Evolutionary conservation across 2,329 filamentous ascomycete genomes (phyloP), one percentile per base, ranked within the genome.

Genomic region (Trichophyton schoenleinii): DNA sequence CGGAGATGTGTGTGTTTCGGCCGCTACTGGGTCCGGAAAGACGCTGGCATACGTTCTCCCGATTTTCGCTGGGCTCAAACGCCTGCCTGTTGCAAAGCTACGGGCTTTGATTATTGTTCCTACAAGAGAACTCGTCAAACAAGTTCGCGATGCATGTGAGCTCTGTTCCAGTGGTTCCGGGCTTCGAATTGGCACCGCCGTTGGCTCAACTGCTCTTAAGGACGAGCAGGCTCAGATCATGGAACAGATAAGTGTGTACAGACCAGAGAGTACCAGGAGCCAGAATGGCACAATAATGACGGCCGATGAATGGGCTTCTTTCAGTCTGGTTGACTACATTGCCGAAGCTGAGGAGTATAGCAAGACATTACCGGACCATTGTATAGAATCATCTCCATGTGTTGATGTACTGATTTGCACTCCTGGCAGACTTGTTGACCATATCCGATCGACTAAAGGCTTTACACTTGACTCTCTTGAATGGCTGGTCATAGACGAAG

Each of bases 21-120:
- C 95, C 0, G 88, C 92, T 0, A 99, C 94, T 0, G 94, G 94
- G 7, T 97, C 94, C 0, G 94, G 94, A 61, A 99, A 99, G 72
- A 99, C 94, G 0, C 74, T 99, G 15, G 88, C 92, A 0, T 99
- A 99, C 69, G 83, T 92, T 0, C 77, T 99, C 2, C 94, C 94
- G 0, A 84, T 99, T 62, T 81, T 95, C 3, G 84, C 90, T 53
- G 85, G 87, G 58, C 77, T 99, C 57, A 86, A 87, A 66, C 78
- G 82, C 36, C 81, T 81, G 13, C 76, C 77, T 22, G 80, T 84
- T 9, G 88, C 87, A 0, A 82, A 83, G 61, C 75, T 99, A 7
- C 83, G 88, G 44, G 91, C 87, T 0, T 74, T 99, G 0, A 84
- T 99, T 55, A 86, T 99, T 0, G 85, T 99, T 9, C 94, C 94